Evolutionary conservation across 1,284 basidiomycete species (phyloP), one percentile per base, ranked within the genome.

Genomic region (Phaffia rhodozyma): DNA sequence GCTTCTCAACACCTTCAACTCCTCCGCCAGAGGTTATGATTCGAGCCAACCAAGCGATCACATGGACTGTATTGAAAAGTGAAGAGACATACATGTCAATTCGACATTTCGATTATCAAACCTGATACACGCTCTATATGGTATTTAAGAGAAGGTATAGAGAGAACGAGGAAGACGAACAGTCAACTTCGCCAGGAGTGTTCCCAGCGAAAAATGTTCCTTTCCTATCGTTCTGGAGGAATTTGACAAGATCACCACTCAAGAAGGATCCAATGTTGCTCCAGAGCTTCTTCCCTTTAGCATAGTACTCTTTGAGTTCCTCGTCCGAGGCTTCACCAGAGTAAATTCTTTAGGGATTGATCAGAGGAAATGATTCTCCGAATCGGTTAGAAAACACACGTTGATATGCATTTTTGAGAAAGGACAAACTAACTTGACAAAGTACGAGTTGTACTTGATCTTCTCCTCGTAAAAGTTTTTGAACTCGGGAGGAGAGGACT

Each of bases 391-490:
- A 43, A 11, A 7, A 11, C 38, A 16, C 7, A 43, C 13, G 2
- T 11, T 43, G 13, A 43, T 11, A 16, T 43, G 38, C 6, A 16
- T 43, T 2, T 11, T 11, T 2, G 16, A 43, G 43, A 69, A 61
- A 50, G 63, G 66, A 21, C 66, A 67, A 68, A 69, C 72, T 58
- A 72, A 72, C 32, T 71, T 70, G 67, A 81, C 74, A 63, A 83
- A 65, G 52, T 72, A 75, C 55, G 78, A 77, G 72, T 83, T 83
- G 50, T 67, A 73, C 21, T 73, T 70, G 62, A 81, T 75, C 73
- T 83, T 84, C 58, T 72, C 70, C 47, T 78, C 74, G 69, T 84
- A 81, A 75, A 84, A 83, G 1, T 74, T 70, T 71, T 80, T 80
- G 77, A 80, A 78, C 50, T 76, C 72, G 11, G 72, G 75, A 7